A percentile compares a stretch with the other conserved stretches of the same genome.
Evolutionary conservation across 768 basidiomycete species (phyloP).

Genomic region (Tylopilus vinaceipallidus): DNA sequence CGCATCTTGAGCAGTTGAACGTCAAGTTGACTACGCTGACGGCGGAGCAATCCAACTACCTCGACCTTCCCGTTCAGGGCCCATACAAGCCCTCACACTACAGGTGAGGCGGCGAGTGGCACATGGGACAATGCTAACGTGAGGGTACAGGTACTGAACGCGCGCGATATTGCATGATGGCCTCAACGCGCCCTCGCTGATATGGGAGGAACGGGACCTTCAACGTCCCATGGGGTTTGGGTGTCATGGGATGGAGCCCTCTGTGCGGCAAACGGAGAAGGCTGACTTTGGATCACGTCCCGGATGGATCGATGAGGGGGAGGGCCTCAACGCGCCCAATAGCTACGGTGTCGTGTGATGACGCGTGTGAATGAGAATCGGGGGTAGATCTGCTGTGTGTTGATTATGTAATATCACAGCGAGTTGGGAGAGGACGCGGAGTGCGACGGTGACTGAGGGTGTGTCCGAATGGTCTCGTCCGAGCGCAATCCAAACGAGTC

Average conservation of each 20-base stretch:
- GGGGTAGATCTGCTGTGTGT: slow-evolving; percentile 8
- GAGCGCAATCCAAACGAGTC: slow-evolving; percentile 45
- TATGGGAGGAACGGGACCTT: slow-evolving; percentile 58
- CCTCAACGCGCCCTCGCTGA: slow-evolving; percentile 79
- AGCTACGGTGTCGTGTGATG: neutral
- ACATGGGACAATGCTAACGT: neutral
- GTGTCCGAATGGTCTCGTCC: slow-evolving; percentile 32
- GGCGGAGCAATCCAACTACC: slow-evolving; percentile 78
- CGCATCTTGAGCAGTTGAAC: slow-evolving; percentile 87
- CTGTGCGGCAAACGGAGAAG: slow-evolving; percentile 30
- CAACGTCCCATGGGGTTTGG: slow-evolving; percentile 53
- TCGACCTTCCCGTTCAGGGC: slow-evolving; percentile 84
- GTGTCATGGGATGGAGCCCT: slow-evolving; percentile 54
- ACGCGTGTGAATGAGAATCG: slow-evolving; percentile 15
- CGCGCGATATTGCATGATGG: slow-evolving; percentile 40
- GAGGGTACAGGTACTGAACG: slow-evolving; percentile 29
- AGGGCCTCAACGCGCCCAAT: slow-evolving; percentile 37
- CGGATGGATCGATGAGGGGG: slow-evolving; percentile 9
- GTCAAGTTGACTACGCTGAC: slow-evolving; percentile 87
- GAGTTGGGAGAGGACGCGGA: slow-evolving; percentile 15
- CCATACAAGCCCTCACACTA: slow-evolving; percentile 76
- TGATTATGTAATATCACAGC: slow-evolving; percentile 19
- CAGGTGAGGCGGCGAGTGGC: slow-evolving; percentile 38
- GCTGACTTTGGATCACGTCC: slow-evolving; percentile 18
- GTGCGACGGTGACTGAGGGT: slow-evolving; percentile 24